Evolutionary conservation across 345 rosid genomes (phyloP).

Genomic region (Syzygium aromaticum): DNA sequence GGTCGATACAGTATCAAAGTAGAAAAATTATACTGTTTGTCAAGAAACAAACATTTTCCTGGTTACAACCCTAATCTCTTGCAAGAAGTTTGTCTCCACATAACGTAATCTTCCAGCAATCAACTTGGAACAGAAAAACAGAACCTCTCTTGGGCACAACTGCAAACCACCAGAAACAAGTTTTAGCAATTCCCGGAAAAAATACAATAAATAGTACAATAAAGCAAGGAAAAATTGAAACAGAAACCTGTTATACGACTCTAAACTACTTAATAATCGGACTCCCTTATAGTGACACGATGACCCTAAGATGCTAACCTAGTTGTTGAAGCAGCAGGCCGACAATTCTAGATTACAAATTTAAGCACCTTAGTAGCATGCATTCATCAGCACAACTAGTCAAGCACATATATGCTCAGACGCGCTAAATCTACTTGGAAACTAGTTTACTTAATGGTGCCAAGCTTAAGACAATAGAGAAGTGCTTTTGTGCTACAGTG

Average conservation of each 20-base stretch:
- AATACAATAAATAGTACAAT: neutral
- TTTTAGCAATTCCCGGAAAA: neutral
- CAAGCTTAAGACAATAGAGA: neutral
- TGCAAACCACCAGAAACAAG: conserved; percentile 14
- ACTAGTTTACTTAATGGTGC: neutral
- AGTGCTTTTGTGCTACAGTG: neutral
- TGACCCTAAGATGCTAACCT: neutral
- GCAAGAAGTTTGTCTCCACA: conserved; percentile 74
- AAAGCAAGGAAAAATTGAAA: neutral
- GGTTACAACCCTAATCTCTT: conserved; percentile 33
- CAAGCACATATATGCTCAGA: neutral
- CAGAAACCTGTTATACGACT: neutral
- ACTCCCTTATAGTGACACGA: neutral
- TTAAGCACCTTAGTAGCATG: neutral
- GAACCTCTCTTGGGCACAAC: conserved; percentile 76
- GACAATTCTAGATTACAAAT: neutral
- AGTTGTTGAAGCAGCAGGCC: neutral
- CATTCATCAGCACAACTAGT: neutral
- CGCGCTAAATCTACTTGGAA: neutral
- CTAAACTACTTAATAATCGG: neutral
- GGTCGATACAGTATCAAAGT: neutral
- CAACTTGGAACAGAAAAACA: conserved; percentile 58
- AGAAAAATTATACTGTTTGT: neutral
- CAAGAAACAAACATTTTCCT: neutral
- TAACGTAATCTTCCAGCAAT: conserved; percentile 74